Evolutionary conservation across 148 eudicot genomes (phyloP), one percentile per base, ranked within the genome.

Genomic region (Fagopyrum esculentum): DNA sequence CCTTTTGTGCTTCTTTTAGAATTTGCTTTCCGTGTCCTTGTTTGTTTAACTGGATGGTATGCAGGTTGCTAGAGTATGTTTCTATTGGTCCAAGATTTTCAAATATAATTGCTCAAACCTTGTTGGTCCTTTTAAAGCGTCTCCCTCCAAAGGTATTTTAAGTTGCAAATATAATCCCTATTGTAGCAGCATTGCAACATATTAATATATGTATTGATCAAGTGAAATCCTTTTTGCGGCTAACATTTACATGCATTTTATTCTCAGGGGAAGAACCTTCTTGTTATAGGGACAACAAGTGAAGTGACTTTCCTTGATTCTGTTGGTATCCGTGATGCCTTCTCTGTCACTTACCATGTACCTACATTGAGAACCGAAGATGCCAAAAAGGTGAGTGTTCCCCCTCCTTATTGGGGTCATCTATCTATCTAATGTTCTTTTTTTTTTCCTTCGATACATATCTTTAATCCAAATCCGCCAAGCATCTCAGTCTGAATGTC

Each of bases 61-160:
- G 73, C 84, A 93, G 98, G 85, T 87, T 94, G 48, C 86, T 91
- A 56, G 97, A 91, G 78, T 94, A 91, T 82, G 93, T 94, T 80
- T 87, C 98, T 8, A 87, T 94, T 78, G 98, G 98, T 59, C 98
- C 98, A 79, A 91, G 98, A 55, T 94, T 91, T 85, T 94, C 97
- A 71, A 94, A 91, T 82, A 79, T 94, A 45, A 90, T 94, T 71
- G 87, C 98, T 45, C 98, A 94, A 78, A 94, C 98, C 57, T 81
- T 94, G 81, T 72, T 94, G 92, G 97, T 91, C 76, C 97, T 91
- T 50, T 83, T 94, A 78, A 94, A 94, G 79, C 85, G 98, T 82
- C 92, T 94, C 75, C 98, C 97, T 85, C 98, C 98, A 19, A 74
- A 81, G 97, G 98, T 91, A 81, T 68, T 73, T 77, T 57, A 12